Base-by-base conservation (phyloP, 2,329 filamentous ascomycete genomes). In the Aschersonia sp. region DNA sequence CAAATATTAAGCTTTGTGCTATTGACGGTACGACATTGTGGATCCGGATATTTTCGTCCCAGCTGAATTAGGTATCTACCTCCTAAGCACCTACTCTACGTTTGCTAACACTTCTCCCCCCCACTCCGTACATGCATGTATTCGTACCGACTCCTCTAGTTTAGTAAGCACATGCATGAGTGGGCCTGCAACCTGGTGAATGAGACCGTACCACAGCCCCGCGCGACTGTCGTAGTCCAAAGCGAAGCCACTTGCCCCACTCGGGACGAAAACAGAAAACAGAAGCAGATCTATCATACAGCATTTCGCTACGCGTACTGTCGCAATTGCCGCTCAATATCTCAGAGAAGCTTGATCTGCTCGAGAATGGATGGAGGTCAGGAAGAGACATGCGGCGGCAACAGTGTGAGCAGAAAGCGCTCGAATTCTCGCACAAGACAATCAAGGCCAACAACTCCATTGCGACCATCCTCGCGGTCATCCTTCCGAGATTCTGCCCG, bases 361-460 rank as follows among this genome's bases (percentile, higher is more conserved):
- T 37, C 35, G n/a, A 35, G 30, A 9, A 50, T 46, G 49, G 22
- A 32, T 22, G 33, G 43, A 11, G 22, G 6, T 9, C 10, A 8
- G 12, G 43, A 29, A 22, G 33, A 46, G 10, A 30, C 22, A 43
- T 29, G 14, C 30, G 46, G n/a, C 30, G 51, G 57, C 32, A 57
- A 59, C 40, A 48, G 53, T 10, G 51, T 50, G 47, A 53, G 40
- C n/a, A 42, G 49, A 42, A 63, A 69, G 50, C 68, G 70, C 6
- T 79, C 80, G 30, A 73, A 72, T 46, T 83, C 79, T 42, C 81
- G 78, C 53, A 71, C 77, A 44, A 75, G 73, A 45, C 74, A 74
- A 5, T 87, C 86, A 42, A 82, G 87, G 52, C 92, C 90, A 29
- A 95, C 89, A 2, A 97, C 92, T 4, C 92, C 92, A 32, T 78